These are phyloP conservation scores for Hymenoscyphus fraxineus DNA, from an alignment of 2,329 filamentous ascomycete genomes.

Conservation along the genomic window DNA sequence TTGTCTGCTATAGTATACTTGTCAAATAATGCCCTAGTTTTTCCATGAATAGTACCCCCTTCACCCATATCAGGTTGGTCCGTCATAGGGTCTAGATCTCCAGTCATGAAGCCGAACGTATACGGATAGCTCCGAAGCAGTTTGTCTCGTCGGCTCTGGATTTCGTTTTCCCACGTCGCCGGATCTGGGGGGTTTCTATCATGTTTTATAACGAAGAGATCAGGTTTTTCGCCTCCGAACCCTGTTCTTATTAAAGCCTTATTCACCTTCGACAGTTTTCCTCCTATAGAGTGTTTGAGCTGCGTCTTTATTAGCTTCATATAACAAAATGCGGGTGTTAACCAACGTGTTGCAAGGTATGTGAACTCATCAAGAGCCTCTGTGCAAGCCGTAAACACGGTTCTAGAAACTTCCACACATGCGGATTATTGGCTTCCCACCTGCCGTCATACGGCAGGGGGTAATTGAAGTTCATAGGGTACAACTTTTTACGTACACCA, in stretches of 20 bases:
- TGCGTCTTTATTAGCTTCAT: background rate
- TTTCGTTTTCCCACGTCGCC: no score
- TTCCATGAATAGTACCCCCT: background rate
- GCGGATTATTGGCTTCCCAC: slow-evolving; percentile 1
- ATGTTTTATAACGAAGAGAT: no score
- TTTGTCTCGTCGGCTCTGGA: background rate
- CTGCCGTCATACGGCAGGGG: background rate
- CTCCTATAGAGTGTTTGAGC: background rate
- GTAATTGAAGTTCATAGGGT: background rate
- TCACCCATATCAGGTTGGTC: background rate
- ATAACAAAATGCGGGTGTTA: background rate
- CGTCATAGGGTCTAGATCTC: background rate
- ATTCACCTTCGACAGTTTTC: background rate
- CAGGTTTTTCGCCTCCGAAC: no score
- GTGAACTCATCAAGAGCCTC: background rate
- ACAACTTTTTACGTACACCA: background rate
- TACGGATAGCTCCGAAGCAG: no score
- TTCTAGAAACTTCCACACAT: background rate
- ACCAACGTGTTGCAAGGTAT: background rate
- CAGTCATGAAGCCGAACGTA: background rate
- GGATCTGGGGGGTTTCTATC: no score
- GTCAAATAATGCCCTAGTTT: background rate
- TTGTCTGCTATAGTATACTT: background rate
- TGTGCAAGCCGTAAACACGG: background rate
- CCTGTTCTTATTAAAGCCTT: background rate